Base-by-base conservation (phyloP, 164 flowering plant genomes). In the Paratinospora sagittata region DNA sequence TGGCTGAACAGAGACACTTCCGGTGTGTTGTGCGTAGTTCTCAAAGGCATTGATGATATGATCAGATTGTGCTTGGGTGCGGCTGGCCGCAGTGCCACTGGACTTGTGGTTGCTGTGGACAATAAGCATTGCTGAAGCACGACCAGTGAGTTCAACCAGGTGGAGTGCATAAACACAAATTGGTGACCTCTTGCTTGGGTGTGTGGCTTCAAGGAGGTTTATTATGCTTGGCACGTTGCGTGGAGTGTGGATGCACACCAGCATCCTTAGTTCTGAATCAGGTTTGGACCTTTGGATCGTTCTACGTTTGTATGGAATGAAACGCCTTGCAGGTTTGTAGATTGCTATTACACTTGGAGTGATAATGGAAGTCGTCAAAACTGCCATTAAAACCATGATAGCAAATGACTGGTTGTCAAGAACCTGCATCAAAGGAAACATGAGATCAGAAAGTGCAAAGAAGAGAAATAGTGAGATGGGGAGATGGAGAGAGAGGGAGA, bases 131-230 rank as follows among this genome's bases (percentile, higher is more conserved):
- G 74, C 73, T 1, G 80, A 74, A 17, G 80, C 75, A 23, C 73
- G 79, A 63, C 79, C 79, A 0, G 82, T 74, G 58, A 76, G 77
- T 34, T 79, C 79, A 11, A 76, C 77, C 3, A 79, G 73, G 64
- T 76, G 79, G 66, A 79, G 73, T 0, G 73, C 70, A 27, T 73
- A 74, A 27, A 74, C 64, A 45, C 21, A 64, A 8, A 76, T 70
- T 0, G 79, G 82, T n/a, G 77, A 73, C n/a, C 36, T 60, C 65
- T 70, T 70, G 55, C 77, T 73, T 5, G 79, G 72, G 13, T 68
- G 45, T 21, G 77, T 70, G 24, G 75, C 72, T 34, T 79, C 82
- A 0, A 79, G 27, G 26, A 79, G 79, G 72, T 76, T 79, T 45
- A 76, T 73, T 66, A 79, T 57, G 37, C 77, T 70, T 11, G 79